Evolutionary conservation across 106 monocot species (phyloP).

Genomic region (Amphibolis antarctica): DNA sequence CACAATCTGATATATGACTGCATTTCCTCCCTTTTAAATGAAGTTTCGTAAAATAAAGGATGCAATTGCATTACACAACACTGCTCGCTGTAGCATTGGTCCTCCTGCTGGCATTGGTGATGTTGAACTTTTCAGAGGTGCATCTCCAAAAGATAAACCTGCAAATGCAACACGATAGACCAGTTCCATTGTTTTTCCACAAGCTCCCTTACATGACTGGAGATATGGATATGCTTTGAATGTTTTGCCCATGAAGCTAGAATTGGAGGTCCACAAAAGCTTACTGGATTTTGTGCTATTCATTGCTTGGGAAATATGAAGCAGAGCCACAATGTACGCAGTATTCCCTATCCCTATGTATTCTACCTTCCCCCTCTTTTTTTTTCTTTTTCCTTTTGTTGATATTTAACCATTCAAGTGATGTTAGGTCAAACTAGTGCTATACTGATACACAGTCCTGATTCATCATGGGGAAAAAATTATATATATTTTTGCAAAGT

Average conservation of each 20-base stretch:
- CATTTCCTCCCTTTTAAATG: not conserved
- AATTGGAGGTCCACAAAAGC: not conserved
- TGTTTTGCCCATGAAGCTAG: not conserved
- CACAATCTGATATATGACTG: too few relatives aligned
- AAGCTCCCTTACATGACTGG: not conserved
- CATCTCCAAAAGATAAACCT: conserved; percentile 7
- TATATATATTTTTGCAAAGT: too few relatives aligned
- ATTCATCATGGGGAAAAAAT: too few relatives aligned
- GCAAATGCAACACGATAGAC: conserved; percentile 2
- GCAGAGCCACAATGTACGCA: not conserved
- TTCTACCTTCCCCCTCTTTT: too few relatives aligned
- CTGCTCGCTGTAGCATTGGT: conserved; percentile 34
- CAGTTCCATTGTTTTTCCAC: not conserved
- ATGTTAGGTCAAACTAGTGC: too few relatives aligned
- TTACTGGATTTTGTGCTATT: not conserved
- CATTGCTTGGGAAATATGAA: not conserved
- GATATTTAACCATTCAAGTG: too few relatives aligned
- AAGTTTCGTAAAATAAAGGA: conserved; percentile 43
- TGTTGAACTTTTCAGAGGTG: conserved; percentile 11
- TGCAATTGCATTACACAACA: conserved; percentile 36
- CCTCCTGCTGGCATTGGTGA: conserved; percentile 26
- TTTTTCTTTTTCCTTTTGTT: too few relatives aligned
- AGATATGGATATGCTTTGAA: not conserved
- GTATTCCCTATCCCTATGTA: not conserved
- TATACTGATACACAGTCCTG: too few relatives aligned